Evolutionary conservation across 352 stramenopile genomes (phyloP).

Genomic region (Blastocystis sp.): DNA sequence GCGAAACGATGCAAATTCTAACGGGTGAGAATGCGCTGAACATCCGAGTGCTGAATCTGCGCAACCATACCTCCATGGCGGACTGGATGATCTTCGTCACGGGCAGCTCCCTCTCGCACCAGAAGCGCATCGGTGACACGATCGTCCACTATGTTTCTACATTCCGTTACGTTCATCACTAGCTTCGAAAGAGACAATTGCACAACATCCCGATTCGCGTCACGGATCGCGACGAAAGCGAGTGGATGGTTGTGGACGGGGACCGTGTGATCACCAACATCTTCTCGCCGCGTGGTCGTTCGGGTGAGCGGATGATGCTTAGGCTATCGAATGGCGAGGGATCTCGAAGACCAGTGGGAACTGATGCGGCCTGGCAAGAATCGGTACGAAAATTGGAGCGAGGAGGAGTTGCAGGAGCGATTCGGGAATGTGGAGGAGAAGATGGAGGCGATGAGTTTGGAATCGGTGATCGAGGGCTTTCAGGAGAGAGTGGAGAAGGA

Average conservation of each 20-base stretch:
- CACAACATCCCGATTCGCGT: constrained; percentile 44
- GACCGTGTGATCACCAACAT: constrained; percentile 59
- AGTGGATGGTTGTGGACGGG: constrained; percentile 61
- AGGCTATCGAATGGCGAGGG: constrained; percentile 48
- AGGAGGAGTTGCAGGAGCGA: constrained; percentile 56
- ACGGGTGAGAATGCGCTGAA: constrained; percentile 36
- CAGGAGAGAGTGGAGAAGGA: constrained; percentile 45
- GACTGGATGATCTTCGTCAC: constrained; percentile 54
- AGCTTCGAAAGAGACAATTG: constrained; percentile 52
- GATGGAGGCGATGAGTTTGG: constrained; percentile 47
- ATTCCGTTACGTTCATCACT: not conserved
- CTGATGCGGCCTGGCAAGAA: constrained; percentile 52
- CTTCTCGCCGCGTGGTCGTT: constrained; percentile 29
- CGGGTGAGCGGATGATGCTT: not conserved
- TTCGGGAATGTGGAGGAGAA: constrained; percentile 61
- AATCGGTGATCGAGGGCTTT: constrained; percentile 10
- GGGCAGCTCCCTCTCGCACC: constrained; percentile 14
- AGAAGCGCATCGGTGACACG: constrained; percentile 61
- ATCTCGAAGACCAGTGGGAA: constrained; percentile 61
- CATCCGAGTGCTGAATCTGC: constrained; percentile 46
- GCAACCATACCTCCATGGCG: constrained; percentile 31
- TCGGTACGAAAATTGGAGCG: constrained; percentile 42
- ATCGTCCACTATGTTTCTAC: constrained; percentile 42
- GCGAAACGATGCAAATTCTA: constrained; percentile 51
- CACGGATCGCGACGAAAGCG: constrained; percentile 51